Evolutionary conservation across 345 rosid genomes (phyloP), one percentile per base, ranked within the genome.

Genomic region (Microcos paniculata): DNA sequence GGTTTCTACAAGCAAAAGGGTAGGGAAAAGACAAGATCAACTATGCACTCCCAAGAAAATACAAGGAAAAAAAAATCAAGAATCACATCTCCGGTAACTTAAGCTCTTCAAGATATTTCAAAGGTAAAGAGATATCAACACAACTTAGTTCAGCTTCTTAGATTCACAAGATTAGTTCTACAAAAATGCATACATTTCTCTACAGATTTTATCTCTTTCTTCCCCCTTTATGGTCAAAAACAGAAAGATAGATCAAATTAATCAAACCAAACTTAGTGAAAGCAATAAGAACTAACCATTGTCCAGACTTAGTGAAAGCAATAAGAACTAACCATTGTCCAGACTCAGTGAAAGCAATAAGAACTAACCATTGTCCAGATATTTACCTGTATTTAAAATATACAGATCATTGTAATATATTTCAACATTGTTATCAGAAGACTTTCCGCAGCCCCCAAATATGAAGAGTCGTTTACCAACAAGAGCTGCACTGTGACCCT

Each of bases 391-490:
- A 75, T 96, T 90, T 62, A 96, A 83, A 79, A 92, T 81, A 89
- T 88, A 94, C 68, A 96, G 85, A 83, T 96, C 97, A 79, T 88
- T 90, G 81, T 92, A 96, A 80, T 94, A 96, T 65, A 91, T 85
- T 84, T 94, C 97, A n/a, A 82, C 90, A 79, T 84, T 84, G 71
- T 57, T 77, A 83, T 53, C 80, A 56, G 83, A 72, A 76, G 97
- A 94, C 85, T 90, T 91, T 59, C 98, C 98, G 63, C 93, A 90
- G 58, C 99, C 99, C 73, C 99, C 99, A 86, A 94, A 93, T 81
- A 94, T 81, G 80, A 90, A 96, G 51, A 96, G 88, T 30, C 91
- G 85, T 91, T 85, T 94, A 15, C 98, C 97, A 82, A 96, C 94
- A 64, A 94, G 91, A 8, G 97, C 90, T 59, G 99, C 97, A 74